A percentile compares a stretch with the other conserved stretches of the same genome.
Evolutionary conservation across 805 yeast genomes (phyloP).

Genomic region (Wickerhamomyces alni): DNA sequence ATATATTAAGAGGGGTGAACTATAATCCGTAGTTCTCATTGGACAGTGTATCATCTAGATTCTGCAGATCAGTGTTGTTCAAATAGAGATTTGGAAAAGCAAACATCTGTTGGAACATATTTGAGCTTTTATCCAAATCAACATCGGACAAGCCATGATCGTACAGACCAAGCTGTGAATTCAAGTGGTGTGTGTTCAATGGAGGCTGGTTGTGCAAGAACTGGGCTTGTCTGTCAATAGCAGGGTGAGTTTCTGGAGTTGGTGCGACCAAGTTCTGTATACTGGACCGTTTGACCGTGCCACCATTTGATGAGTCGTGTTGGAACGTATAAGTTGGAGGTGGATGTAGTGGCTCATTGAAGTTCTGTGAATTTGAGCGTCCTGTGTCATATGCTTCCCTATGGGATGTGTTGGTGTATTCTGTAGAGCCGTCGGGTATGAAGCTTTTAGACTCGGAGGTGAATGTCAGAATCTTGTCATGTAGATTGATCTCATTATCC

Average conservation of each 20-base stretch:
- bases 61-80: slow-evolving; percentile 1
- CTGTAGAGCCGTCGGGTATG: background rate
- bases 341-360: background rate
- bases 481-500: slow-evolving; percentile 7
- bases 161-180: no score
- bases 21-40: background rate
- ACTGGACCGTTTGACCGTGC: background rate
- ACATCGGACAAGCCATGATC: background rate
- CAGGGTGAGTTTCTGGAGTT: no score
- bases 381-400: background rate
- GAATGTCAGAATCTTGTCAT: slow-evolving; percentile 7
- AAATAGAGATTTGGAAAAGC: slow-evolving; percentile 4
- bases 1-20: no score
- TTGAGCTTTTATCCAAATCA: background rate
- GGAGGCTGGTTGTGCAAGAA: no score
- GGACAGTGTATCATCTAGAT: background rate
- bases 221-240: no score
- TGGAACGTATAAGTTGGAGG: no score
- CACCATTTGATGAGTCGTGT: background rate
- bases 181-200: no score
- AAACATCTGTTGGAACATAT: slow-evolving; percentile 1
- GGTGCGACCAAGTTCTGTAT: no score
- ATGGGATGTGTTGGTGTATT: background rate
- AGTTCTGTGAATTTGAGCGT: background rate
- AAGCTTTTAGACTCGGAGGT: background rate